Evolutionary conservation across 2,329 filamentous ascomycete species (phyloP), one percentile per base, ranked within the genome.

Genomic region (Phialophora verrucosa): DNA sequence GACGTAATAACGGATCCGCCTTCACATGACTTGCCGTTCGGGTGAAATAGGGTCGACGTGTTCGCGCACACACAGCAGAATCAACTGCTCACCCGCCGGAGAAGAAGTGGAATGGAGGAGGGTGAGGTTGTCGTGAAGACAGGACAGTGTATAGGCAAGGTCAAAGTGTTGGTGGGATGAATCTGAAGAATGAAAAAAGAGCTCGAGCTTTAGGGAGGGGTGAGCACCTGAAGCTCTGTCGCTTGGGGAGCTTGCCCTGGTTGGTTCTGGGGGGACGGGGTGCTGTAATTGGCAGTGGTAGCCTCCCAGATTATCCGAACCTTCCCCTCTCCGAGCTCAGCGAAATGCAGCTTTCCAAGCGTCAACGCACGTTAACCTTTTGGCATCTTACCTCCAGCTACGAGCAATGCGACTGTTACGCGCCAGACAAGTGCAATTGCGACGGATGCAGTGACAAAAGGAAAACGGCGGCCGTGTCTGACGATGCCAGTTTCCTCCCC

Each of bases 1-100:
- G 68, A 66, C 64, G 65, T 57, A 58, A 59, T 64, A 53, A 67
- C 56, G 62, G 63, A 59, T 53, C 65, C 62, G 58, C 59, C 57
- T 64, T 70, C 65, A 70, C 68, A 70, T 70, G 68, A 64, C 65
- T 70, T 64, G 65, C 38, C 61, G 12, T 7, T 51, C 42, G 38
- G 56, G 27, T 55, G 42, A 44, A 55, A 63, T 42, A 60, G 63
- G 57, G 63, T 57, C 25, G 57, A 51, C 47, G 44, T 31, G 31
- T 3, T 8, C 20, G 38, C 59, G n/a, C 49, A 44, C 53, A 44
- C 47, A 53, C 59, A 61, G 50, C 59, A 61, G 59, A 53, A 23
- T 61, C 59, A 61, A 61, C 49, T 51, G 59, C 59, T 54, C 29
- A 23, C 59, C 31, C 47, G n/a, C 23, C 23, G 14, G 35, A 44